Evolutionary conservation across 2,329 filamentous ascomycete genomes (phyloP).

Genomic region (Neurospora sp.): DNA sequence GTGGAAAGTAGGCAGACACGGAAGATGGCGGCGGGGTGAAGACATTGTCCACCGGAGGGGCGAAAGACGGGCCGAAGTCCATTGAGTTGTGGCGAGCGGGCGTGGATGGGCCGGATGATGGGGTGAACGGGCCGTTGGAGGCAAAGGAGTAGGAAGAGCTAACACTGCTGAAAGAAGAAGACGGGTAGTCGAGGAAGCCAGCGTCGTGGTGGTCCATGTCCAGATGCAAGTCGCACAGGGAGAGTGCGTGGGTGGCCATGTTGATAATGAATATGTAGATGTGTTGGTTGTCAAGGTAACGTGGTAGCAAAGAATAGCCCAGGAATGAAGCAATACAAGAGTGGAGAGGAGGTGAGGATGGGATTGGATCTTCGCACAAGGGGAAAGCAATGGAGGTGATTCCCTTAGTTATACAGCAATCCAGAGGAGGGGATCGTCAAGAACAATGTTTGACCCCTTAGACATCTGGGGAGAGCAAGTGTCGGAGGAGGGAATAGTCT

Average conservation of each 20-base stretch:
- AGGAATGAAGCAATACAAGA: slow-evolving; percentile 2
- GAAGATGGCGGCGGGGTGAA: slow-evolving; percentile 24
- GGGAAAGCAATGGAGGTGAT: slow-evolving; percentile 8
- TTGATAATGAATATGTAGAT: slow-evolving; percentile 2
- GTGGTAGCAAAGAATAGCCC: not conserved
- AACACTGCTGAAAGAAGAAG: slow-evolving; percentile 17
- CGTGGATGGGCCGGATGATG: slow-evolving; percentile 24
- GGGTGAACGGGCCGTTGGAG: slow-evolving; percentile 23
- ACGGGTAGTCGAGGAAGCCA: slow-evolving; percentile 17
- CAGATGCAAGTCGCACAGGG: slow-evolving; percentile 15
- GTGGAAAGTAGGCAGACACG: slow-evolving; percentile 21
- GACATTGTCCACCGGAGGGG: slow-evolving; percentile 16
- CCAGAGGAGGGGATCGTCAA: slow-evolving; percentile 8
- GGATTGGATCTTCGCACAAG: slow-evolving; percentile 7
- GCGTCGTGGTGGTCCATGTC: slow-evolving; percentile 27
- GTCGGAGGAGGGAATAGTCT: slow-evolving; percentile 9
- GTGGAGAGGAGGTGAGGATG: not conserved
- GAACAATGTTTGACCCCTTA: slow-evolving; percentile 3
- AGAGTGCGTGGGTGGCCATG: slow-evolving; percentile 11
- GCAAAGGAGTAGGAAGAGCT: slow-evolving; percentile 23
- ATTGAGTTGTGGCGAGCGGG: slow-evolving; percentile 14
- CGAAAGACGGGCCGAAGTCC: slow-evolving; percentile 20
- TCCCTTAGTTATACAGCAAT: slow-evolving; percentile 12
- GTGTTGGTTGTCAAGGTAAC: not conserved
- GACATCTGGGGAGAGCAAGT: slow-evolving; percentile 8